Evolutionary conservation across 192 early-diverging fungal species (phyloP), one percentile per base, ranked within the genome.

Genomic region (Coemansia sp.): DNA sequence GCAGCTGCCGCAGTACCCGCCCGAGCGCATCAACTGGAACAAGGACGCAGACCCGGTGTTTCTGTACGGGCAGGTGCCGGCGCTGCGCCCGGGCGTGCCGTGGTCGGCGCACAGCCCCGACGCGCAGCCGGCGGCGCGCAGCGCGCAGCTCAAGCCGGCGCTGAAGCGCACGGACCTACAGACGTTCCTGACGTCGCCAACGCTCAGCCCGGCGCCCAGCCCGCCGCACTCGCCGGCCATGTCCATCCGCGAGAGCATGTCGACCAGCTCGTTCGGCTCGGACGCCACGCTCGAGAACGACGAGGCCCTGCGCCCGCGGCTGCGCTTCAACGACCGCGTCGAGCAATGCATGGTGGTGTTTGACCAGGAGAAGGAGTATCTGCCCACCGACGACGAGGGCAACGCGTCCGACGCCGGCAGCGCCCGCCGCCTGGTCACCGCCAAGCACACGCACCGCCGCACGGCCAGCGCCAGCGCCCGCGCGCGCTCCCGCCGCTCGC

Each of bases 331-430:
- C 50, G 51, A 75, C 53, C 51, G 49, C 14, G 78, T 80, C 15
- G 78, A 80, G 68, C 78, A 80, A 40, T 80, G 78, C 40, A 75
- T 75, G 71, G 72, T 70, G 2, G 64, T 75, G 54, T 78, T 78
- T 46, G 60, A 66, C 26, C 67, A 78, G 47, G 75, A 78, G 32
- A 67, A 64, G 49, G 78, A 79, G 65, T 69, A 62, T 20, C 42
- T 75, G 57, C 66, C 67, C 38, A 69, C 70, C 0, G 78, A 75
- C 48, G 48, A 56, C 44, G 78, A 79, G 36, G 64, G 56, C 14
- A 46, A 53, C 25, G 31, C 40, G 20, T 55, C 53, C 27, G 58
- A 54, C 8, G 57, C 48, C 17, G 49, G 12, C 41, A 43, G 28
- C 19, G n/a, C 30, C 12, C 36, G 36, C 28, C 8, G 21, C 12